Evolutionary conservation across 495 filamentous ascomycete species (phyloP).

Genomic region (Penicillium parvum): DNA sequence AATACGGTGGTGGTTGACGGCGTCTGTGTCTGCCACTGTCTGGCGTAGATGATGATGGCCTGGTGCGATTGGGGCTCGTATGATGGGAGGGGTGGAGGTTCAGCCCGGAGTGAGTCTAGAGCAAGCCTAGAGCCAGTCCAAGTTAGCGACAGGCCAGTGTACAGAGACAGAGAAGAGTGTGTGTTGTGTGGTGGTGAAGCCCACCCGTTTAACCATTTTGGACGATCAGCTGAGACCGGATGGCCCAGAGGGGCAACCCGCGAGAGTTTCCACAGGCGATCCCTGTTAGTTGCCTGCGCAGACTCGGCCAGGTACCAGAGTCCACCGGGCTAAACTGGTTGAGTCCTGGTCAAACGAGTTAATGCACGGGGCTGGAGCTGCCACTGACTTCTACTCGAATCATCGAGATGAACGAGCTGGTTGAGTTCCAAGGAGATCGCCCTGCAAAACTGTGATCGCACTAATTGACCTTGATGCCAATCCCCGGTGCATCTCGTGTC

Average conservation of each 20-base stretch:
- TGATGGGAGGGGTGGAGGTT: too few relatives aligned
- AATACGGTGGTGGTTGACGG: slow-evolving; percentile 3
- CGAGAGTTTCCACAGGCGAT: slow-evolving; percentile 14
- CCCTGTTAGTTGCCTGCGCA: slow-evolving; percentile 21
- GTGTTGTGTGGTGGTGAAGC: too few relatives aligned
- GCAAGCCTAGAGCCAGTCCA: too few relatives aligned
- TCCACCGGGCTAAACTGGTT: neutral
- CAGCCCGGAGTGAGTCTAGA: too few relatives aligned
- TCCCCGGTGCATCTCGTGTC: too few relatives aligned
- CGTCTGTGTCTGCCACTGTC: too few relatives aligned
- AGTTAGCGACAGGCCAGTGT: too few relatives aligned
- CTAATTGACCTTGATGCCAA: neutral
- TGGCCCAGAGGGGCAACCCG: slow-evolving; percentile 10
- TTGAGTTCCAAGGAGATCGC: slow-evolving; percentile 13
- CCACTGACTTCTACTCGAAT: neutral
- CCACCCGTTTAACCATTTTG: slow-evolving; percentile 2
- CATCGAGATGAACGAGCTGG: neutral
- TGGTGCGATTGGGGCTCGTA: too few relatives aligned
- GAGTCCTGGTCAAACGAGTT: slow-evolving; percentile 8
- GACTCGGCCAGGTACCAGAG: slow-evolving; percentile 11
- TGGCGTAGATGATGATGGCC: too few relatives aligned
- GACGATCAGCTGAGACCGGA: slow-evolving; percentile 20
- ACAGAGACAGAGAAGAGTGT: too few relatives aligned
- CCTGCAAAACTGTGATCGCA: slow-evolving; percentile 4
- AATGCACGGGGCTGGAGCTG: slow-evolving; percentile 13